Percentiles rank a stretch among this genome's conserved stretches.
These are phyloP conservation scores for Malus fusca DNA, from an alignment of 306 rosid species.

Conservation along the genomic window DNA sequence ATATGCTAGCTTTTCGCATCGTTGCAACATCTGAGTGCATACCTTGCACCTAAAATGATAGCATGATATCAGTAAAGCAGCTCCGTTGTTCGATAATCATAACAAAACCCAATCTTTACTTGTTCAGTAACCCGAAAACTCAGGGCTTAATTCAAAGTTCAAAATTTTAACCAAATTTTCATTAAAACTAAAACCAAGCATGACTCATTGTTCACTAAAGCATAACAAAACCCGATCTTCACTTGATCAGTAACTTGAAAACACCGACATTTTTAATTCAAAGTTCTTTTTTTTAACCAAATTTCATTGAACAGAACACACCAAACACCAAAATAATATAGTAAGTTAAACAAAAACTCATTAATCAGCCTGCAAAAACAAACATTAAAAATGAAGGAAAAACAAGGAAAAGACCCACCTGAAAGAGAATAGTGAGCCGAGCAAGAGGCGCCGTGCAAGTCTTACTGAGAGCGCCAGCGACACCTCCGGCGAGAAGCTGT, in stretches of 20 bases:
- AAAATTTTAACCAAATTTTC: not conserved
- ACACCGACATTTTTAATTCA: not conserved
- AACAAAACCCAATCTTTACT: not conserved
- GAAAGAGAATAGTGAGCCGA: conserved; percentile 88
- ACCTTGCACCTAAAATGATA: conserved; percentile 67
- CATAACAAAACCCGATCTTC: not conserved
- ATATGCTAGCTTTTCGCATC: conserved; percentile 65
- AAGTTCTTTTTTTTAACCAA: not conserved
- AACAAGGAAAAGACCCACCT: conserved; percentile 37
- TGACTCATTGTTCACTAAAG: not conserved
- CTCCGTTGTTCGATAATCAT: not conserved
- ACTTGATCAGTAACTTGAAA: not conserved
- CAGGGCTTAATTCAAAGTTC: not conserved
- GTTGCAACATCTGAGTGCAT: conserved; percentile 88
- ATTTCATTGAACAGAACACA: not conserved
- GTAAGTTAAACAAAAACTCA: not conserved
- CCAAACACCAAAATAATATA: not conserved
- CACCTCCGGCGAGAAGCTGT: conserved; percentile 92
- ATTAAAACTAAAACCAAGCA: not conserved
- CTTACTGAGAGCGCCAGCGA: conserved; percentile 88
- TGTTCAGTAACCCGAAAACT: not conserved
- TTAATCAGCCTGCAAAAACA: not conserved
- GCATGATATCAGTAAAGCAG: not conserved
- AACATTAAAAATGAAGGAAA: not conserved
- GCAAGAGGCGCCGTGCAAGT: conserved; percentile 99